Evolutionary conservation across 2,329 filamentous ascomycete species (phyloP).

Genomic region (Aspergillus novofumigatus): DNA sequence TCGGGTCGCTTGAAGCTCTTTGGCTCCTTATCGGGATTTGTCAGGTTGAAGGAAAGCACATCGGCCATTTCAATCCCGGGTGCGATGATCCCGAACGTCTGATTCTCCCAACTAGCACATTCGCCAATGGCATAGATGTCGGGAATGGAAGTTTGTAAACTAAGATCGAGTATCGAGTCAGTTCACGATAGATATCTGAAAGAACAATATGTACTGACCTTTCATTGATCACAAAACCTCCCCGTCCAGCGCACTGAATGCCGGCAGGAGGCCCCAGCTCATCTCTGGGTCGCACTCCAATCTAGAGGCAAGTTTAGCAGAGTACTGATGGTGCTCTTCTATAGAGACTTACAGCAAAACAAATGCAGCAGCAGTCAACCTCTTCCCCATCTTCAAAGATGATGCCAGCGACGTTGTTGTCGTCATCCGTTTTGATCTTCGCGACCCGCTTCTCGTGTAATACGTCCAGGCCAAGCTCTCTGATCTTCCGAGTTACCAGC

Average conservation of each 20-base stretch:
- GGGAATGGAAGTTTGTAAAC: conserved; percentile 63
- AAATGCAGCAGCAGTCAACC: conserved; percentile 74
- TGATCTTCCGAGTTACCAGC: conserved; percentile 78
- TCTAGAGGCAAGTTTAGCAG: conserved; percentile 38
- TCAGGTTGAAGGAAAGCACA: conserved; percentile 85
- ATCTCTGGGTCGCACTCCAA: conserved; percentile 77
- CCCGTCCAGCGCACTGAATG: conserved; percentile 66
- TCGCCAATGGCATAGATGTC: conserved; percentile 86
- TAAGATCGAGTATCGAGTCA: conserved; percentile 4
- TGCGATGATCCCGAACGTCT: conserved; percentile 84
- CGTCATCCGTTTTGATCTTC: conserved; percentile 63
- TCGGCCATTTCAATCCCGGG: conserved; percentile 92
- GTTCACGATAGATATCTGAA: not conserved
- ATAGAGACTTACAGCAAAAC: conserved; percentile 61
- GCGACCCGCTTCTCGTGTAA: conserved; percentile 72
- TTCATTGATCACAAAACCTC: conserved; percentile 62
- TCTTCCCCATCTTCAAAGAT: conserved; percentile 75
- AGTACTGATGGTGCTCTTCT: not conserved
- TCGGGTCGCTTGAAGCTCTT: conserved; percentile 76
- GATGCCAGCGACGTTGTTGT: conserved; percentile 67
- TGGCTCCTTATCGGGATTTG: conserved; percentile 67
- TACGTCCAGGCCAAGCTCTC: conserved; percentile 73
- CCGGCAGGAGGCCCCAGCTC: conserved; percentile 67
- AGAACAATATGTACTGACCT: conserved; percentile 13
- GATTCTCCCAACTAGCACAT: conserved; percentile 82